Conservation (phyloP, 305 asterid genomes). For the Solanum hybrid region DNA sequence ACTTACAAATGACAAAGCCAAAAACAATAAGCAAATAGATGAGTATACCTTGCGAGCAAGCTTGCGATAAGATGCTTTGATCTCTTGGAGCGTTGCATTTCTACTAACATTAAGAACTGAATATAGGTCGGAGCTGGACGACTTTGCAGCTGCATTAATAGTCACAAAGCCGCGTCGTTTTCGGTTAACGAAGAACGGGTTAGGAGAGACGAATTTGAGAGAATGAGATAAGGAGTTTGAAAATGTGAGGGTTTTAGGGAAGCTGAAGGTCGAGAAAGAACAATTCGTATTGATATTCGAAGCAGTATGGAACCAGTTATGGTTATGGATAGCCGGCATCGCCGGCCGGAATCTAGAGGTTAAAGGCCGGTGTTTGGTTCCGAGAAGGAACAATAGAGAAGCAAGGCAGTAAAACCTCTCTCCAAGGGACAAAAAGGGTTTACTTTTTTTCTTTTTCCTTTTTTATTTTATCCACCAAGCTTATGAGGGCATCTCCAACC, state of each 20-base stretch:
- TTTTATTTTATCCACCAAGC: not conserved
- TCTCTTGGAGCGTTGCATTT: slow-evolving; percentile 72
- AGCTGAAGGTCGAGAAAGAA: not conserved
- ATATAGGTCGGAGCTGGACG: slow-evolving; percentile 46
- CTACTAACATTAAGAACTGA: slow-evolving; percentile 61
- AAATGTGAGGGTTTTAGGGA: slow-evolving; percentile 7
- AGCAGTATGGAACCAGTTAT: not conserved
- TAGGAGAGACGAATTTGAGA: slow-evolving; percentile 2
- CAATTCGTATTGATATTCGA: not conserved
- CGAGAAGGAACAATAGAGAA: not conserved
- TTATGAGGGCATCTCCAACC: too few relatives aligned
- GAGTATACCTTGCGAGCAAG: slow-evolving; percentile 80
- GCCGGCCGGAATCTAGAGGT: not conserved
- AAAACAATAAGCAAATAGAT: not conserved
- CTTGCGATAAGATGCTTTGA: slow-evolving; percentile 78
- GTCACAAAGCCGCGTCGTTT: slow-evolving; percentile 34
- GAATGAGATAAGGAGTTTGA: not conserved
- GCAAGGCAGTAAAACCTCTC: not conserved
- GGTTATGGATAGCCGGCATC: slow-evolving; percentile 6
- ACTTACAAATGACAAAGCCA: not conserved
- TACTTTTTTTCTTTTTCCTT: not conserved
- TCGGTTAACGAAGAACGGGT: slow-evolving; percentile 2
- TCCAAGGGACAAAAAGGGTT: not conserved
- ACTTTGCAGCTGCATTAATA: slow-evolving; percentile 31
- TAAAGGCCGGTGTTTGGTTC: not conserved